Evolutionary conservation across 2,329 filamentous ascomycete species (phyloP).

Genomic region (Periconia digitata): DNA sequence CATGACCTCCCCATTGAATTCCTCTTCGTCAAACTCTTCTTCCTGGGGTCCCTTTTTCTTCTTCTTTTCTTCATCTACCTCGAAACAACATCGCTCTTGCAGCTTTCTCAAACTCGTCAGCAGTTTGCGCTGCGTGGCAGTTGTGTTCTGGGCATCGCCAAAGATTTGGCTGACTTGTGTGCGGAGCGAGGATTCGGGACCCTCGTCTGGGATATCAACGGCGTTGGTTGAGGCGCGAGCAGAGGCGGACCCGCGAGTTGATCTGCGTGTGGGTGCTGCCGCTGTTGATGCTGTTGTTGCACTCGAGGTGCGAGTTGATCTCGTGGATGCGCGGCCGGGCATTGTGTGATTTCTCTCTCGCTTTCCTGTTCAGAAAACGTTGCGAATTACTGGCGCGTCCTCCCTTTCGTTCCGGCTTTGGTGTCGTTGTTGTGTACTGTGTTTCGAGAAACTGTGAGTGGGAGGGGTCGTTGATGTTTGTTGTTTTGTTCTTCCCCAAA

Average conservation of each 20-base stretch:
- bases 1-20: constrained; percentile 84
- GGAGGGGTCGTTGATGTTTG: constrained; percentile 16
- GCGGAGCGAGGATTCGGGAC: constrained; percentile 69
- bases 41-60: constrained; percentile 46
- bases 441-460: constrained; percentile 3
- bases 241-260: constrained; percentile 48
- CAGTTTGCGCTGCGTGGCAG: constrained; percentile 86
- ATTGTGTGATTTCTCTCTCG: constrained; percentile 29
- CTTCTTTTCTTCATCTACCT: constrained; percentile 55
- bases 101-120: constrained; percentile 85
- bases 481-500: constrained; percentile 10
- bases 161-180: constrained; percentile 66
- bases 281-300: constrained; percentile 38
- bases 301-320: constrained; percentile 43
- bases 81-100: constrained; percentile 77
- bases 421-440: constrained; percentile 1
- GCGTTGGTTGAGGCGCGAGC: constrained; percentile 44
- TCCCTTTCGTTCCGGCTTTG: constrained; percentile 9
- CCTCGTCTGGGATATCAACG: constrained; percentile 67
- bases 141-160: constrained; percentile 75
- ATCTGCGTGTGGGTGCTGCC: constrained; percentile 43
- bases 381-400: neutral
- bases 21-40: constrained; percentile 75
- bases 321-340: constrained; percentile 50
- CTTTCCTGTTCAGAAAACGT: neutral